phyloP scores from a whole-genome alignment of 192 early-diverging fungal species.

The Globomyces pollinis-pini region DNA sequence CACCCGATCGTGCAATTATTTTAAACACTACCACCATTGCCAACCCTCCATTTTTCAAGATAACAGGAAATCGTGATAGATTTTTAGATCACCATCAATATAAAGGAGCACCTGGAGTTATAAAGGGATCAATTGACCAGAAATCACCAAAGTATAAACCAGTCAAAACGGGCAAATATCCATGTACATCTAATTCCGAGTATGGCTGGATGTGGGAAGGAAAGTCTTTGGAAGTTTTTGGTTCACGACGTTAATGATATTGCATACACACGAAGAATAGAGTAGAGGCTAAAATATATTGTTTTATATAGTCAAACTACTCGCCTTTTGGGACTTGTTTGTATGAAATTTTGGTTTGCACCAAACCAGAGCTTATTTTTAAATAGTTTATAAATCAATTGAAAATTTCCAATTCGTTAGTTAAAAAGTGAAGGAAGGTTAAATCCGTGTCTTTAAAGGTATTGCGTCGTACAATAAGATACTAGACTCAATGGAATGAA shows the following conservation, averaged over 20 bases:
- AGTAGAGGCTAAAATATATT: no score
- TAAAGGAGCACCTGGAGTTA: neutral
- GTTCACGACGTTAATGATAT: neutral
- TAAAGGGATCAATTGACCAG: neutral
- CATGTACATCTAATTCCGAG: constrained; percentile 3
- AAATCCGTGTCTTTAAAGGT: no score
- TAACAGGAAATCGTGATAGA: constrained; percentile 8
- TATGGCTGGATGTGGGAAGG: constrained; percentile 11
- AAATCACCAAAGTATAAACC: neutral
- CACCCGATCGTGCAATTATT: constrained; percentile 1
- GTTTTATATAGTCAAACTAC: no score
- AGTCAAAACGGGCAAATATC: constrained; percentile 5
- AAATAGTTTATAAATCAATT: no score
- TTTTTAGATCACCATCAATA: neutral
- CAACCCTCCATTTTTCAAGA: constrained; percentile 1
- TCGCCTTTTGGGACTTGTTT: no score
- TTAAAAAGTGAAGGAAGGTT: no score
- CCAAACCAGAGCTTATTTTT: no score
- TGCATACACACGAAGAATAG: no score
- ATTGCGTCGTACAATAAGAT: no score
- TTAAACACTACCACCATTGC: neutral
- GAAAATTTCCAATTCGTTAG: no score
- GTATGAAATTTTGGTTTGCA: no score
- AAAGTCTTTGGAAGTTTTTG: neutral
- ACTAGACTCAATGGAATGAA: no score